Conservation (phyloP, 148 eudicot species). For the Bassia scoparia region DNA sequence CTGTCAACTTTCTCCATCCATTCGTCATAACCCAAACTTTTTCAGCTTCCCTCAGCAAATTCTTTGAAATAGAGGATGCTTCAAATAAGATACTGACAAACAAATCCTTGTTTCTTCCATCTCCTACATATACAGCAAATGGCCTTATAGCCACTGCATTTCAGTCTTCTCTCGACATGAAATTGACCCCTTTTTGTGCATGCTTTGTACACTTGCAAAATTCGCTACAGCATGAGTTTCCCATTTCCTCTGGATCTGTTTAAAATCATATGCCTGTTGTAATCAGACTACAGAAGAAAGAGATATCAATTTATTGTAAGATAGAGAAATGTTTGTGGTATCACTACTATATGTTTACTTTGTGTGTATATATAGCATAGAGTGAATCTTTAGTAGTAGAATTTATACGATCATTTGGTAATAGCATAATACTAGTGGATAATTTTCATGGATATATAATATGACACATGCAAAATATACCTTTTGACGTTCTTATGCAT, state of each 20-base stretch:
- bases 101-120: conserved; percentile 33
- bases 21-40: conserved; percentile 46
- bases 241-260: conserved; percentile 13
- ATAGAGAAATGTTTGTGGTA: background rate
- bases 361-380: conserved; percentile 20
- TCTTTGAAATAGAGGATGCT: conserved; percentile 42
- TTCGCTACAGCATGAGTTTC: conserved; percentile 15
- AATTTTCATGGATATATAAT: conserved; percentile 21
- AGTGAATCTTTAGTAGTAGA: background rate
- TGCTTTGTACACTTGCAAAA: conserved; percentile 26
- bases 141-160: conserved; percentile 47
- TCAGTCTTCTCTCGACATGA: conserved; percentile 19
- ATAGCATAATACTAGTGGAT: conserved; percentile 8
- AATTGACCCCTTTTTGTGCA: conserved; percentile 18
- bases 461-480: conserved; percentile 20
- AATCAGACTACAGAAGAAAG: conserved; percentile 14
- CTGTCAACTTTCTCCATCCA: conserved; percentile 48
- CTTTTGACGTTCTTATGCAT: conserved; percentile 16
- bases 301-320: background rate
- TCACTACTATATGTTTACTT: conserved; percentile 3
- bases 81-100: conserved; percentile 48
- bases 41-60: conserved; percentile 39
- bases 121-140: conserved; percentile 49
- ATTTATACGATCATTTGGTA: background rate
- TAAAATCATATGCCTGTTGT: background rate